Evolutionary conservation across 768 basidiomycete genomes (phyloP).

Genomic region (Boletellus sp.): DNA sequence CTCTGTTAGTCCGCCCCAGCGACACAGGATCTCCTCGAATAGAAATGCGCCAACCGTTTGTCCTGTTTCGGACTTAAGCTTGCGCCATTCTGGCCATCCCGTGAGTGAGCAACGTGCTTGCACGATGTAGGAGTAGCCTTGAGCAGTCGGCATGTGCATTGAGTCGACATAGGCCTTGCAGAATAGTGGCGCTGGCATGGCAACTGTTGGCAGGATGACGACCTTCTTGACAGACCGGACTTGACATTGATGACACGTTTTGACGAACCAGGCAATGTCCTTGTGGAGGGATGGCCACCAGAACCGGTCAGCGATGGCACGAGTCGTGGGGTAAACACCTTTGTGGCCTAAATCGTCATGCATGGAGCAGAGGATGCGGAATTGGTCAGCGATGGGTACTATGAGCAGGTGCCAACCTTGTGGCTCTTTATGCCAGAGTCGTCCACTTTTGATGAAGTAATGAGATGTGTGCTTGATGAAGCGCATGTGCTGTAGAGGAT

Average conservation of each 20-base stretch:
- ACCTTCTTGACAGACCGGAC: conserved; percentile 18
- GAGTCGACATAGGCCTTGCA: conserved; percentile 37
- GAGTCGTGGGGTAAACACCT: background rate
- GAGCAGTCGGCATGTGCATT: conserved; percentile 37
- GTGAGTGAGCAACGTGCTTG: conserved; percentile 36
- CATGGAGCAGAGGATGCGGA: background rate
- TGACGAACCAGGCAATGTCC: conserved; percentile 31
- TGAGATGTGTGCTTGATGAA: no score
- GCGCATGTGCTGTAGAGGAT: no score
- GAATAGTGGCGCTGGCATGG: background rate
- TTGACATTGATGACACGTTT: conserved; percentile 41
- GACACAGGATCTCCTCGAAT: conserved; percentile 29
- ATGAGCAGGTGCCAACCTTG: background rate
- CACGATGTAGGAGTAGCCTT: conserved; percentile 33
- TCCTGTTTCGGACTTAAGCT: conserved; percentile 29
- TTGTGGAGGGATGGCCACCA: conserved; percentile 30
- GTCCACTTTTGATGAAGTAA: no score
- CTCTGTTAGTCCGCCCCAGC: conserved; percentile 4
- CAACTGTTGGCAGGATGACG: conserved; percentile 15
- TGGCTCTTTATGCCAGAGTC: no score
- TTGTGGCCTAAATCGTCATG: conserved; percentile 6
- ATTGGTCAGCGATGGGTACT: background rate
- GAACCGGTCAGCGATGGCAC: conserved; percentile 16
- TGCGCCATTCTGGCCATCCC: conserved; percentile 30
- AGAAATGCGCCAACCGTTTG: conserved; percentile 29